These are phyloP conservation scores for Prorocentrum cordatum DNA, from an alignment of 169 alveolate genomes.

Conservation along the genomic window DNA sequence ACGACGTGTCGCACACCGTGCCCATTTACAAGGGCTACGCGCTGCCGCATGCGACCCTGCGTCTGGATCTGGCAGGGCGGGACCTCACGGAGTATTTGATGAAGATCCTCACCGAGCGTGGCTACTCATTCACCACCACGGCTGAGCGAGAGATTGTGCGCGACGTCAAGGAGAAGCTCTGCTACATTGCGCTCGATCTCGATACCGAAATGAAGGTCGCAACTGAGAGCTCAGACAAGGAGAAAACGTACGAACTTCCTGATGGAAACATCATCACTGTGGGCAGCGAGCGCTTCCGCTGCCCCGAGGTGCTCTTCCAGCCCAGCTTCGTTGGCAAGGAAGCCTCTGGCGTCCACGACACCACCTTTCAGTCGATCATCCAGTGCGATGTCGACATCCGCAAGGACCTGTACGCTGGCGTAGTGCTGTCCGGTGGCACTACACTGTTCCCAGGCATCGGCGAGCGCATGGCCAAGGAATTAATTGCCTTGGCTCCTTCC, in stretches of 20 bases:
- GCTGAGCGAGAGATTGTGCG: conserved; percentile 94
- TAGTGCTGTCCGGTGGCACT: conserved; percentile 93
- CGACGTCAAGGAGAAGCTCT: conserved; percentile 96
- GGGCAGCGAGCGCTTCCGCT: conserved; percentile 90
- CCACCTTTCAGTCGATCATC: conserved; percentile 90
- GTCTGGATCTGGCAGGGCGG: conserved; percentile 94
- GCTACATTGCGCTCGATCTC: conserved; percentile 92
- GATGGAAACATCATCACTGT: conserved; percentile 92
- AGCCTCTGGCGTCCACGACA: conserved; percentile 81
- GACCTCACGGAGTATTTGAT: conserved; percentile 89
- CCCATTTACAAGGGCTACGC: conserved; percentile 93
- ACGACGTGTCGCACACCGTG: conserved; percentile 94
- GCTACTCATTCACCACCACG: conserved; percentile 88
- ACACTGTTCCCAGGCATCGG: conserved; percentile 92
- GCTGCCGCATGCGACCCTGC: conserved; percentile 81
- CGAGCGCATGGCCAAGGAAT: conserved; percentile 91
- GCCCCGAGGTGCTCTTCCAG: conserved; percentile 89
- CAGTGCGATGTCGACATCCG: conserved; percentile 94
- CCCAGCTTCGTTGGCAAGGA: neutral
- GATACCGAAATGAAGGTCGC: conserved; percentile 81
- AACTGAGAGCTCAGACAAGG: conserved; percentile 81
- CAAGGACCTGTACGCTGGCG: conserved; percentile 87
- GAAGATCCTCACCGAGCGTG: conserved; percentile 89
- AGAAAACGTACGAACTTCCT: conserved; percentile 93
- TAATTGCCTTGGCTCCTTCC: conserved; percentile 88